Evolutionary conservation across 192 early-diverging fungal species (phyloP).

Genomic region (Mortierella claussenii): DNA sequence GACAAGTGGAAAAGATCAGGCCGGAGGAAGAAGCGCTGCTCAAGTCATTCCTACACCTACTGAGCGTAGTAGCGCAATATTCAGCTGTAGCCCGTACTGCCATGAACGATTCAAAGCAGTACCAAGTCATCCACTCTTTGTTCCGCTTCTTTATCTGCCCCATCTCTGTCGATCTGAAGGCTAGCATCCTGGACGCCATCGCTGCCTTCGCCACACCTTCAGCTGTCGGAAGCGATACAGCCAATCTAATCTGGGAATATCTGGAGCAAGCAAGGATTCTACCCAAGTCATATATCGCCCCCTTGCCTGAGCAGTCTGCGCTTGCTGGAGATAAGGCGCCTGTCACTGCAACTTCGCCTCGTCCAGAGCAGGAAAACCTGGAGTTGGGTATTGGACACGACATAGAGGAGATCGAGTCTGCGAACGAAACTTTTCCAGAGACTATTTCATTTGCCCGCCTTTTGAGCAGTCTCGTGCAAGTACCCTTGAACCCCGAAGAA

Average conservation of each 20-base stretch:
- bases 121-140: constrained; percentile 74
- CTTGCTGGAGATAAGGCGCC: constrained; percentile 29
- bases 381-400: constrained; percentile 75
- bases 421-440: constrained; percentile 85
- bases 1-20: constrained; percentile 65
- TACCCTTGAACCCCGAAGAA: constrained; percentile 55
- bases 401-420: constrained; percentile 83
- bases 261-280: constrained; percentile 71
- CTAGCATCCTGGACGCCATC: constrained; percentile 80
- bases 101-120: constrained; percentile 76
- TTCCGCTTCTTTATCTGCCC: constrained; percentile 85
- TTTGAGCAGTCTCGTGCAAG: constrained; percentile 74
- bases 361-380: constrained; percentile 25
- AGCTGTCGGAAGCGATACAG: constrained; percentile 61
- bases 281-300: constrained; percentile 36
- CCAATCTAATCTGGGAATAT: constrained; percentile 79
- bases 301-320: constrained; percentile 41
- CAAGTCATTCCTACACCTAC: constrained; percentile 78
- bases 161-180: constrained; percentile 84
- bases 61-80: constrained; percentile 80
- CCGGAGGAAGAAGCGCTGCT: constrained; percentile 80
- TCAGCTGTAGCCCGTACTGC: constrained; percentile 74
- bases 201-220: constrained; percentile 82
- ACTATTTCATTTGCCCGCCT: constrained; percentile 86
- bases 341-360: neutral